These are phyloP conservation scores for Harringtonia aguacate DNA, from an alignment of 2,329 filamentous ascomycete genomes.

Conservation along the genomic window DNA sequence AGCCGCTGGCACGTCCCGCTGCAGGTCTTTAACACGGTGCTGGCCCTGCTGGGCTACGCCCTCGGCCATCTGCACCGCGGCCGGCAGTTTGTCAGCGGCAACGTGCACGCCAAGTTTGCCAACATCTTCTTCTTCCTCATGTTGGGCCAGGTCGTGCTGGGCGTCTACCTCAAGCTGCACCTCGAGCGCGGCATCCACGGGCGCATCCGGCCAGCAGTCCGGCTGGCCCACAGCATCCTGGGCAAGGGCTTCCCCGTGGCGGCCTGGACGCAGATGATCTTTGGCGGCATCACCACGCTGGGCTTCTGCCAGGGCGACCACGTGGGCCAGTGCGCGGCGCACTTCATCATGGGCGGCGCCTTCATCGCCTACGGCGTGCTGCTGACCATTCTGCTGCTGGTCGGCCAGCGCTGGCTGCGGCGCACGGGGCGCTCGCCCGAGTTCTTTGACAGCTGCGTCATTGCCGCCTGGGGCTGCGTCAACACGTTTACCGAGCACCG, in stretches of 20 bases:
- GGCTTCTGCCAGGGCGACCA: slow-evolving; percentile 93
- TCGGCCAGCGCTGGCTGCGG: slow-evolving; percentile 79
- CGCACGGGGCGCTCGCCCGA: slow-evolving; percentile 82
- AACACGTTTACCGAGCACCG: slow-evolving; percentile 97
- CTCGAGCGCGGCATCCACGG: slow-evolving; percentile 71
- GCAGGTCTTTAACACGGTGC: slow-evolving; percentile 61
- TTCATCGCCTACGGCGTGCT: slow-evolving; percentile 92
- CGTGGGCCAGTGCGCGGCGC: slow-evolving; percentile 81
- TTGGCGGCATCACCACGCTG: slow-evolving; percentile 83
- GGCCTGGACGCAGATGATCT: slow-evolving; percentile 89
- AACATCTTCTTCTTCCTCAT: slow-evolving; percentile 72
- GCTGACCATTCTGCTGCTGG: slow-evolving; percentile 74
- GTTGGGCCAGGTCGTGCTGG: slow-evolving; percentile 63
- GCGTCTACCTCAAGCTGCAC: slow-evolving; percentile 81
- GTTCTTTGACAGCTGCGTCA: slow-evolving; percentile 88
- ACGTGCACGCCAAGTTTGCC: slow-evolving; percentile 75
- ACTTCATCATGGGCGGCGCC: slow-evolving; percentile 97
- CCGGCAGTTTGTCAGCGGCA: slow-evolving; percentile 64
- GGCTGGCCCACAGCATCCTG: slow-evolving; percentile 65
- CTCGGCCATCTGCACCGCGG: slow-evolving; percentile 86
- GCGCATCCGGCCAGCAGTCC: slow-evolving; percentile 60
- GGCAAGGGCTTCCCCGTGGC: slow-evolving; percentile 82
- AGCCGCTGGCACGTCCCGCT: slow-evolving; percentile 91
- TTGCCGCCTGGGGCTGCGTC: slow-evolving; percentile 90
- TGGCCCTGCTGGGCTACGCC: slow-evolving; percentile 79